Percentiles rank a stretch among this genome's conserved stretches.
These are phyloP conservation scores for Babesia ovata DNA, from an alignment of 169 alveolate genomes.

Conservation along the genomic window DNA sequence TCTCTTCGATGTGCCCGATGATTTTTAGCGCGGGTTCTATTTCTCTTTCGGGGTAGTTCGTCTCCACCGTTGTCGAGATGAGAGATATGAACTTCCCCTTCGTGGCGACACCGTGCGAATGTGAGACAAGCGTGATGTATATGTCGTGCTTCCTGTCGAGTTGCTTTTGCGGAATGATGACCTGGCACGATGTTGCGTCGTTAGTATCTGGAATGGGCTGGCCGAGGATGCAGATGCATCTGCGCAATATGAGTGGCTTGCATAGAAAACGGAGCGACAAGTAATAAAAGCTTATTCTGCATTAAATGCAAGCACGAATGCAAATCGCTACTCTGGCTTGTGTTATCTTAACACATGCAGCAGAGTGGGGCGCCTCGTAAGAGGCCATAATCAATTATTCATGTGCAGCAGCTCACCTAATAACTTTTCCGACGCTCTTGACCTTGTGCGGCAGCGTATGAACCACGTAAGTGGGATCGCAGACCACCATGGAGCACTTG, in stretches of 20 bases:
- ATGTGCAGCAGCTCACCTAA: conserved; percentile 20
- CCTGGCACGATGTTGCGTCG: conserved; percentile 92
- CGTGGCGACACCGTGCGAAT: conserved; percentile 91
- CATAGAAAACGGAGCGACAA: not conserved
- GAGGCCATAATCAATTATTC: not conserved
- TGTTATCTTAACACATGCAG: too few relatives aligned
- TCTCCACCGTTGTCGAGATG: conserved; percentile 95
- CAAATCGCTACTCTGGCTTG: too few relatives aligned
- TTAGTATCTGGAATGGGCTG: conserved; percentile 94
- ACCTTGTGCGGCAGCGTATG: conserved; percentile 71
- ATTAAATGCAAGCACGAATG: too few relatives aligned
- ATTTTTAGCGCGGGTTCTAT: conserved; percentile 92
- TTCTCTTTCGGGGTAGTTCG: conserved; percentile 90
- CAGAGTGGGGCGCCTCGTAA: too few relatives aligned
- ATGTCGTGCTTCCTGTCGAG: conserved; percentile 91
- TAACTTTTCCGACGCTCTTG: conserved; percentile 75
- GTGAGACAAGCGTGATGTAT: conserved; percentile 92
- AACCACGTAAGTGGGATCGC: conserved; percentile 93
- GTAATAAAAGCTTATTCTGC: too few relatives aligned
- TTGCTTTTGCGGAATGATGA: conserved; percentile 94
- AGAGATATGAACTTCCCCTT: conserved; percentile 95
- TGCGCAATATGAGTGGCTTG: conserved; percentile 43
- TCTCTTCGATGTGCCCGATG: conserved; percentile 91
- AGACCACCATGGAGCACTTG: conserved; percentile 90
- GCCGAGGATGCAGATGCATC: conserved; percentile 93